Conservation (phyloP, 2,329 filamentous ascomycete genomes). For the Fusarium sp. region DNA sequence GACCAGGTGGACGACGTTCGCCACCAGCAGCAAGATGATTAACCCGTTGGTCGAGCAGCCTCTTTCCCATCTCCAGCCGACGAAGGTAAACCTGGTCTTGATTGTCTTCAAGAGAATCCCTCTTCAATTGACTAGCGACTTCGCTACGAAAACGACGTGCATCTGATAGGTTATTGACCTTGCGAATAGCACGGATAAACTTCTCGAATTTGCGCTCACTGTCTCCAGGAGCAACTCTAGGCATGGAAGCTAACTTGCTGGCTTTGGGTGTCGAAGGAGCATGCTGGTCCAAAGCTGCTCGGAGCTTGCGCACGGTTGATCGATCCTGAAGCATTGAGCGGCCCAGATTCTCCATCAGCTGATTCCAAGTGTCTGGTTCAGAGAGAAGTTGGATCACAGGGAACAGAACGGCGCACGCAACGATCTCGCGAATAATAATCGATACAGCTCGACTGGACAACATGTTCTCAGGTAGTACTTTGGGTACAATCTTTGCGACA, state of each 20-base stretch:
- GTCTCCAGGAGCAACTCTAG: constrained; percentile 82
- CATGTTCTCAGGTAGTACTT: constrained; percentile 77
- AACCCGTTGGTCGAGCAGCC: constrained; percentile 89
- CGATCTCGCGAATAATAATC: constrained; percentile 85
- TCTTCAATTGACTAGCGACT: constrained; percentile 89
- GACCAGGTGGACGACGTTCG: constrained; percentile 53
- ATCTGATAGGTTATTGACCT: constrained; percentile 91
- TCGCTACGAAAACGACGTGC: constrained; percentile 92
- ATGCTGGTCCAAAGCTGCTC: constrained; percentile 93
- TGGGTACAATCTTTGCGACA: constrained; percentile 77
- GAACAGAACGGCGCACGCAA: constrained; percentile 89
- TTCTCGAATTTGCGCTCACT: constrained; percentile 94
- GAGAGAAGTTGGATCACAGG: constrained; percentile 83
- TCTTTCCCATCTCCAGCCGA: constrained; percentile 90
- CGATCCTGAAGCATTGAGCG: constrained; percentile 91
- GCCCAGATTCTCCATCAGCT: constrained; percentile 89
- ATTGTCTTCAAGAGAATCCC: constrained; percentile 79
- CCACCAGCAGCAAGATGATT: constrained; percentile 79
- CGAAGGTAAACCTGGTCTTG: constrained; percentile 89
- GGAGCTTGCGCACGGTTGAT: constrained; percentile 90
- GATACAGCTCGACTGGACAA: constrained; percentile 83
- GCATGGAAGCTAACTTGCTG: constrained; percentile 74
- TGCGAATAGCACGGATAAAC: constrained; percentile 89
- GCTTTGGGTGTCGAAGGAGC: constrained; percentile 80
- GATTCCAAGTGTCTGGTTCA: constrained; percentile 98